phyloP scores from a whole-genome alignment of 495 filamentous ascomycete genomes.

The Xylaria acuta region DNA sequence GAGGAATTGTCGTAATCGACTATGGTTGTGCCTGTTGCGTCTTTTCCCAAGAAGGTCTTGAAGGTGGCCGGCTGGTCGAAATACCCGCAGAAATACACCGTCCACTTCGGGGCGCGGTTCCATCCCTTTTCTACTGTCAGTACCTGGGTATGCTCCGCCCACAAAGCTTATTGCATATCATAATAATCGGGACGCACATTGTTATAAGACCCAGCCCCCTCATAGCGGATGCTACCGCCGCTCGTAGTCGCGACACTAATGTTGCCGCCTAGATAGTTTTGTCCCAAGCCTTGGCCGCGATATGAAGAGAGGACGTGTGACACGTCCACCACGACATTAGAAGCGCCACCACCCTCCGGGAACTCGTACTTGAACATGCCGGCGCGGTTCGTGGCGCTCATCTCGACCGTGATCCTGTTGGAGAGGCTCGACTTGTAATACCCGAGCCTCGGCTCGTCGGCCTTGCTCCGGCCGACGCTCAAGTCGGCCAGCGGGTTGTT shows the following conservation, averaged over 20 bases:
- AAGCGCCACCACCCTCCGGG: constrained; percentile 45
- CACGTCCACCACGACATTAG: constrained; percentile 70
- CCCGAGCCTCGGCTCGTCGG: constrained; percentile 65
- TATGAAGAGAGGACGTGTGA: constrained; percentile 73
- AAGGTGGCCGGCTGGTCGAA: constrained; percentile 56
- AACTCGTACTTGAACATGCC: constrained; percentile 71
- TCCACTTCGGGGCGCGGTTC: constrained; percentile 64
- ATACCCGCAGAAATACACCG: constrained; percentile 72
- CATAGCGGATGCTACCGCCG: constrained; percentile 56
- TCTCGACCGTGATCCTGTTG: constrained; percentile 63
- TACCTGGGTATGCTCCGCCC: constrained; percentile 1
- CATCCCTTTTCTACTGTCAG: constrained; percentile 38
- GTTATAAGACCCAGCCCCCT: constrained; percentile 69
- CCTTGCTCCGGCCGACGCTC: constrained; percentile 54
- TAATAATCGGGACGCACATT: constrained; percentile 53
- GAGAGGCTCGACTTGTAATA: constrained; percentile 65
- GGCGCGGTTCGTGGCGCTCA: constrained; percentile 66
- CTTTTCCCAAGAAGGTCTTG: constrained; percentile 61
- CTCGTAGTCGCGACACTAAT: constrained; percentile 53
- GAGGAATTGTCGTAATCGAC: constrained; percentile 36
- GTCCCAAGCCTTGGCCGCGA: constrained; percentile 63
- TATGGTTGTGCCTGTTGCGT: constrained; percentile 36
- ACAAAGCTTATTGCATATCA: constrained; percentile 16
- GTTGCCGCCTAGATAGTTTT: constrained; percentile 70
- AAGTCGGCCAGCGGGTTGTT: constrained; percentile 66